Evolutionary conservation across 1,284 basidiomycete genomes (phyloP), one percentile per base, ranked within the genome.

Genomic region (Pisolithus thermaeus): DNA sequence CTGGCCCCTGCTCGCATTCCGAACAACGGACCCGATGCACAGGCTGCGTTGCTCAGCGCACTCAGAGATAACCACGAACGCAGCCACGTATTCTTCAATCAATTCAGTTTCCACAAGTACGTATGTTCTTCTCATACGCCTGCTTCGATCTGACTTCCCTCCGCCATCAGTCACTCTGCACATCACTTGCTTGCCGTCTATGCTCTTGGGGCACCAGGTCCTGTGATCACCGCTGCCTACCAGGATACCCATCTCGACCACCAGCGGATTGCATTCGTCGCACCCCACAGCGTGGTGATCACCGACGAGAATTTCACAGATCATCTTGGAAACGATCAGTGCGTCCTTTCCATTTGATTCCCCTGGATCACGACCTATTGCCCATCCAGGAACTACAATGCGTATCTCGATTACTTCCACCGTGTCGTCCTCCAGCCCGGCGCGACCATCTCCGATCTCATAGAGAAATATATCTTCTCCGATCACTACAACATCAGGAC

Each of bases 81-180:
- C 18, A 76, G 76, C 71, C 81, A 86, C 58, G 72, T 77, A 25
- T 85, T 80, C 61, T 82, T 83, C 67, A 82, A 84, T 52, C 73
- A 81, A 30, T 68, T 62, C 52, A 70, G 73, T 1, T 84, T 79
- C 59, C 82, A 85, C 67, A 85, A 84, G 77, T 79, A 63, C 46
- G 68, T 79, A 63, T 46, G 68, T 61, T 12, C 41, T 35, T 14
- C 25, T 42, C 32, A 5, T 3, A 36, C 3, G 8, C 16, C 7
- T 38, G 42, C 23, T 35, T 20, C 47, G 20, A 27, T 11, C 4
- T 2, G n/a, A 51, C 43, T 52, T 49, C 50, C 9, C 47, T 49
- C 59, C 54, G 56, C 44, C 51, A 54, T 32, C 51, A 77, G 74
- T 46, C 73, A 77, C 60, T 59, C 66, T 45, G 59, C 71, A 25